Evolutionary conservation across 352 stramenopile genomes (phyloP).

Genomic region (Phytopythium kandeliae): DNA sequence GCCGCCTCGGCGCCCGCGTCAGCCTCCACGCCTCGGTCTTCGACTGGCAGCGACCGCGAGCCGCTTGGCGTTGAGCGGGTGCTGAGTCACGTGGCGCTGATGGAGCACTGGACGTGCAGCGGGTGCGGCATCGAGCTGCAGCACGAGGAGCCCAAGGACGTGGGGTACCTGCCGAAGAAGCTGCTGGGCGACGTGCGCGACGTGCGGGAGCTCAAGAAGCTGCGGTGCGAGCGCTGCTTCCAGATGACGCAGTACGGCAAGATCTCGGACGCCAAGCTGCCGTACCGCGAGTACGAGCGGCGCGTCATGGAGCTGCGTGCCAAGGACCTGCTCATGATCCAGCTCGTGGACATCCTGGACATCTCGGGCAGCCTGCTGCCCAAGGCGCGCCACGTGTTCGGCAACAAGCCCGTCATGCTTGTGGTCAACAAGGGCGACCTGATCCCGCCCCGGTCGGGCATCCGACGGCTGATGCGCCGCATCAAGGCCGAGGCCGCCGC

Average conservation of each 20-base stretch:
- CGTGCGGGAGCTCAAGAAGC: slow-evolving; percentile 67
- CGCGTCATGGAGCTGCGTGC: slow-evolving; percentile 79
- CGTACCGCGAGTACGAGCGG: slow-evolving; percentile 85
- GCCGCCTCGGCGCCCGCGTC: background rate
- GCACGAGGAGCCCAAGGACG: slow-evolving; percentile 44
- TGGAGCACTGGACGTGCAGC: slow-evolving; percentile 81
- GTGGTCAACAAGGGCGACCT: slow-evolving; percentile 91
- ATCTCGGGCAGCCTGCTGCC: slow-evolving; percentile 86
- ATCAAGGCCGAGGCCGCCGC: slow-evolving; percentile 71
- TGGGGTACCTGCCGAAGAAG: slow-evolving; percentile 67
- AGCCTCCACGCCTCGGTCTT: background rate
- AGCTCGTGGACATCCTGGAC: slow-evolving; percentile 91
- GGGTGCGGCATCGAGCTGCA: slow-evolving; percentile 81
- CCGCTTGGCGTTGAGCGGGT: slow-evolving; percentile 51
- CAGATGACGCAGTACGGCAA: slow-evolving; percentile 86
- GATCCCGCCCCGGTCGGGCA: slow-evolving; percentile 78
- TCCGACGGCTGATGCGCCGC: slow-evolving; percentile 70
- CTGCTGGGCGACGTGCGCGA: slow-evolving; percentile 57
- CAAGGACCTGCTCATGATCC: slow-evolving; percentile 89
- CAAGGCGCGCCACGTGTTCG: slow-evolving; percentile 81
- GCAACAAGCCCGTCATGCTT: slow-evolving; percentile 87
- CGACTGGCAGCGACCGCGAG: background rate
- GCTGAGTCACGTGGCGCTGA: slow-evolving; percentile 66
- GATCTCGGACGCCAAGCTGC: slow-evolving; percentile 78
- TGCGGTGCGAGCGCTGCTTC: slow-evolving; percentile 85